Evolutionary conservation across 2,329 filamentous ascomycete genomes (phyloP), one percentile per base, ranked within the genome.

Genomic region (Aspergillus pseudoterreus): DNA sequence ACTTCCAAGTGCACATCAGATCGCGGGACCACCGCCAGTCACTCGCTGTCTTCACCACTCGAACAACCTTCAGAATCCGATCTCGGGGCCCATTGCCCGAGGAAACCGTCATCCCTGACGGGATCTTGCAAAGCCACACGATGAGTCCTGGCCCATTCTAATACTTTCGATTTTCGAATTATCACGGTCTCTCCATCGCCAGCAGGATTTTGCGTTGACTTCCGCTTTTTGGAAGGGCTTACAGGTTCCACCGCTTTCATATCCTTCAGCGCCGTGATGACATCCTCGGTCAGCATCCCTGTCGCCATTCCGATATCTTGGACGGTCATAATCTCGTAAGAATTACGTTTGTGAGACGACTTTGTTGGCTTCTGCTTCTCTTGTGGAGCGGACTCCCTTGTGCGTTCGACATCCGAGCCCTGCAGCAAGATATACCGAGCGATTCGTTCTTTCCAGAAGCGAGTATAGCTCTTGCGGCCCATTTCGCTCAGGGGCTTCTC

Each of bases 401-500:
- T 57, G 33, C 64, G 63, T 14, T 55, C 49, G 47, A 60, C 30
- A 46, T 62, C 56, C 30, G 69, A 57, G 10, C 60, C 64, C 43
- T 66, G 68, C n/a, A 81, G 66, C 22, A 85, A 70, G 22, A 85
- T 71, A 50, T 73, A 88, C n/a, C 90, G 79, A 5, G 86, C 86
- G 55, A 96, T 85, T 60, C 94, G 89, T 41, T 87, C 85, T 1
- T 86, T 85, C 92, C 92, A 97, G 71, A 88, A 96, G 5, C 88
- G 80, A 60, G 81, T 80, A 72, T 97, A 97, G 3, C 90, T 90
- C 63, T 84, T 87, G 60, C 83, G 82, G 1, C 92, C 92, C 44
- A 95, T 80, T 55, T 92, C 88, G 17, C 88, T 94, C 42, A 97
- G 85, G 9, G 92, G 94, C 69, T 95, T 94, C 75, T 99, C 94